Base-by-base conservation (phyloP, 2,329 filamentous ascomycete species). In the Zasmidium cellare region DNA sequence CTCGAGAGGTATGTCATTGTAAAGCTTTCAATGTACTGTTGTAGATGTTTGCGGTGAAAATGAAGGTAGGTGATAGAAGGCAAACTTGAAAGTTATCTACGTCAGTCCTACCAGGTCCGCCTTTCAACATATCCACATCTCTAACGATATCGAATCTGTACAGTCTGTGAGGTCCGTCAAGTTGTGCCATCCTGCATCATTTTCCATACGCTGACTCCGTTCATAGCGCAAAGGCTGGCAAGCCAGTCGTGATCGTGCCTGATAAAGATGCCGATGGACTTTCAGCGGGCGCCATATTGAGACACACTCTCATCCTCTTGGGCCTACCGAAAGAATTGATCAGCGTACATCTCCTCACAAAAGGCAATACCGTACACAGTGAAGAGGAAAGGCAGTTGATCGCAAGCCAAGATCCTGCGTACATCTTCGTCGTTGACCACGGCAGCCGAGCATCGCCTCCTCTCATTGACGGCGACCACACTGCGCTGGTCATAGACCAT, bases 231-330 rank as follows among this genome's bases (percentile, higher is more conserved):
- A 65, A 74, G 16, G 73, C 82, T 11, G 72, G 78, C 9, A 77
- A 83, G 56, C 76, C 74, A 35, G 83, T 81, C 1, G 71, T 89
- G 18, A 84, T 90, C 14, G 78, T 88, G 0, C 87, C 87, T 0
- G 87, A 89, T 67, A 89, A 88, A 66, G 86, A 89, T 64, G 85
- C 85, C 2, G 87, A 89, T 69, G 87, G 87, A 0, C 75, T 90
- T 2, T 82, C 82, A 1, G 84, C 86, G 1, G 87, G 87, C 0
- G 82, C 82, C 1, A 88, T 89, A 25, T 69, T 89, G 1, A 76
- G 83, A 55, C 82, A 81, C 55, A 87, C 85, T 0, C 75, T 89
- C 2, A 71, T 81, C 1, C 72, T 83, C 1, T 80, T 89, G 0
- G 86, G 86, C 1, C 77, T 88, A 0, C 70, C 80, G 9, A 62